These are phyloP conservation scores for Schwanniomyces pseudopolymorphus DNA, from an alignment of 805 yeast genomes.

Conservation along the genomic window DNA sequence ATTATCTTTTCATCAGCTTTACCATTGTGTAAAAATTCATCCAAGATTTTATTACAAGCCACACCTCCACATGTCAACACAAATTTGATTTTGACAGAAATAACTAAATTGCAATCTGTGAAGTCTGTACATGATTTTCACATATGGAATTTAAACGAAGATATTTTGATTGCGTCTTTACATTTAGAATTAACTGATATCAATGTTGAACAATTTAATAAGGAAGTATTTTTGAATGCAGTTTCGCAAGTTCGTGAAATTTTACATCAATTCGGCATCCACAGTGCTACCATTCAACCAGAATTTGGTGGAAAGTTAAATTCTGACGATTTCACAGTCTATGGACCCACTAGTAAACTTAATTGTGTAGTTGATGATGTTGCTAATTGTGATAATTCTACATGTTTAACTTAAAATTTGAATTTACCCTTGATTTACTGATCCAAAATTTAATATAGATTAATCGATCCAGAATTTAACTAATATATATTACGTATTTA, in stretches of 20 bases:
- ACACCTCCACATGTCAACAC: slow-evolving; percentile 85
- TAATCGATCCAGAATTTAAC: not conserved
- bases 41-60: slow-evolving; percentile 87
- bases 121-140: slow-evolving; percentile 92
- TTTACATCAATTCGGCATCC: slow-evolving; percentile 81
- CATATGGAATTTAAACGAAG: slow-evolving; percentile 93
- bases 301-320: slow-evolving; percentile 53
- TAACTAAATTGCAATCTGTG: slow-evolving; percentile 68
- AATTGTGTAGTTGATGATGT: slow-evolving; percentile 31
- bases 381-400: slow-evolving; percentile 29
- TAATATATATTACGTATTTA: not conserved
- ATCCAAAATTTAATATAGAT: too few relatives aligned
- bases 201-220: slow-evolving; percentile 49
- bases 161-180: slow-evolving; percentile 79
- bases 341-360: slow-evolving; percentile 28
- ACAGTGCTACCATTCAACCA: slow-evolving; percentile 95
- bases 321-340: slow-evolving; percentile 17
- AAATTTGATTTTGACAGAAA: slow-evolving; percentile 67
- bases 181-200: slow-evolving; percentile 65
- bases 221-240: slow-evolving; percentile 53
- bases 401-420: slow-evolving; percentile 14
- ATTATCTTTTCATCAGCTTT: slow-evolving; percentile 90
- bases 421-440: not conserved
- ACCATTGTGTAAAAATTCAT: slow-evolving; percentile 83
- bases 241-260: slow-evolving; percentile 76